Base-by-base conservation (phyloP, 176 grass and related monocot genomes). In the Sorghum bicolor region DNA sequence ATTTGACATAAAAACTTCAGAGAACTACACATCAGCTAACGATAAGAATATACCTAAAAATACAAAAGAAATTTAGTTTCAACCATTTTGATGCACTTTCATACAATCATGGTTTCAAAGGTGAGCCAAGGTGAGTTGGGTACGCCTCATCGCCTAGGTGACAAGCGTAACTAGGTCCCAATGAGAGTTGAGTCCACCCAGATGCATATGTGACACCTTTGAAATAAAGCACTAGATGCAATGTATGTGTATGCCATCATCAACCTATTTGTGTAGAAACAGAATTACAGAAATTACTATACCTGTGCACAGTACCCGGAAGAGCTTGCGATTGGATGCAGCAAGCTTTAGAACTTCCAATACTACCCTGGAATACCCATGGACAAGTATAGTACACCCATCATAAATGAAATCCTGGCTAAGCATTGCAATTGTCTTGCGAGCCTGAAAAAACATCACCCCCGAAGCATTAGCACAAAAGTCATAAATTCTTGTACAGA, bases 341-440 rank as follows among this genome's bases (percentile, higher is more conserved):
- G 93, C 96, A 63, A 99, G 82, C 80, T 96, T 99, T 32, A 99
- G 64, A 87, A 99, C 87, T 96, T 99, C 96, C 57, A 94, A 87
- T 53, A 99, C 89, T 19, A 99, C 93, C 81, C 96, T 89, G 34
- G 96, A 99, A 83, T 86, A 99, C 60, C 96, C 96, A 86, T 96
- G 96, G 14, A 99, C 81, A 24, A 99, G 89, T 16, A 99, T 90
- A 66, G 93, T 96, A 77, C 93, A 96, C 39, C 89, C 93, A 79
- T 96, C 96, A 64, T 79, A 89, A 80, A 99, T 94, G 41, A 99
- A 99, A 74, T 99, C 96, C 63, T 96, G 96, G 47, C 91, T 83
- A 82, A 99, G 94, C 93, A 99, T 95, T 57, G 96, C 96, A 90
- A 99, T 99, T 63, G 91, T 99, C 44, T 92, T 93, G 40, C 96